Percentiles rank a stretch among this genome's conserved stretches.
Conservation (phyloP, 148 eudicot species). For the Cornus controversa region DNA sequence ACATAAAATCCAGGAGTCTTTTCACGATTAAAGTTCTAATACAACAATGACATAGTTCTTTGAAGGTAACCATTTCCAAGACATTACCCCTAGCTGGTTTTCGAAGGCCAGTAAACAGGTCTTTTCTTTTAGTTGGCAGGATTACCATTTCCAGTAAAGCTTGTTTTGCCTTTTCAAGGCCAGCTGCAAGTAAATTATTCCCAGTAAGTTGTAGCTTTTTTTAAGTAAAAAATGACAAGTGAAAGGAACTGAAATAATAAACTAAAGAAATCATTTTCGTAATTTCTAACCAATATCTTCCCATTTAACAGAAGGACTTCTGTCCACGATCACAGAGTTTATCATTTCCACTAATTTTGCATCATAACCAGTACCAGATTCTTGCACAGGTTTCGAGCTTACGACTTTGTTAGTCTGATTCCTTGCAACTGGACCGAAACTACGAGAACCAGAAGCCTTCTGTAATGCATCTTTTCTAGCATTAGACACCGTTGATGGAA, state of each 20-base stretch:
- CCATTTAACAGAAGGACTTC: conserved; percentile 98
- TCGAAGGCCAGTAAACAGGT: conserved; percentile 94
- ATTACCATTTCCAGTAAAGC: conserved; percentile 94
- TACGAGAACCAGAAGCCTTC: conserved; percentile 36
- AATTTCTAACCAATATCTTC: conserved; percentile 83
- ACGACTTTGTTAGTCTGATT: conserved; percentile 35
- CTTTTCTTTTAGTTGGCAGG: conserved; percentile 87
- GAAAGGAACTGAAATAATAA: conserved; percentile 5
- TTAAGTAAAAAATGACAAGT: neutral
- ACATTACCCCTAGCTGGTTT: conserved; percentile 89
- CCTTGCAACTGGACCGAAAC: conserved; percentile 29
- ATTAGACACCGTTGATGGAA: conserved; percentile 31
- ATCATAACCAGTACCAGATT: conserved; percentile 56
- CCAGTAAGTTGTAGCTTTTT: conserved; percentile 4
- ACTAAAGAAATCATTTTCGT: neutral
- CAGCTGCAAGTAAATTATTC: conserved; percentile 54
- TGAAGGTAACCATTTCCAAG: conserved; percentile 1
- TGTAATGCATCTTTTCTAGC: conserved; percentile 32
- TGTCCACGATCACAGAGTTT: conserved; percentile 87
- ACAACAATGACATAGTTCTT: neutral
- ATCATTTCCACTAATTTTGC: conserved; percentile 83
- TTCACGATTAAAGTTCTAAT: neutral
- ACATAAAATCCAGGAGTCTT: conserved; percentile 13
- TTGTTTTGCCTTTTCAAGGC: conserved; percentile 97
- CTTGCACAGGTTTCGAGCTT: conserved; percentile 53